Percentiles rank a stretch among this genome's conserved stretches.
Evolutionary conservation across 2,329 filamentous ascomycete species (phyloP).

Genomic region (Chrysosphaeria jannelii): DNA sequence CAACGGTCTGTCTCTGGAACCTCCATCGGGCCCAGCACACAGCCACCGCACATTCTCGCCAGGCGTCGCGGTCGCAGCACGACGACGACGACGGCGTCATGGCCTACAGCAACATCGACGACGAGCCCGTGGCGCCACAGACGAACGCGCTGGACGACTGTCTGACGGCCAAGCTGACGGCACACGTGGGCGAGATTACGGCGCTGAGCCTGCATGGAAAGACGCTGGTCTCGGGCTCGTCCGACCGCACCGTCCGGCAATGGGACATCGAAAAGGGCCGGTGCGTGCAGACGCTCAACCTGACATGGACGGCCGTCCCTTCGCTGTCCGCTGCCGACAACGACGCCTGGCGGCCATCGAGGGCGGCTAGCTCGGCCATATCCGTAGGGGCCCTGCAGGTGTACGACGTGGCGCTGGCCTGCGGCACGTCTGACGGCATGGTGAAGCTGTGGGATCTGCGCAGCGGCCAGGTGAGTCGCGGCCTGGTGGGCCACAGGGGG

Average conservation of each 20-base stretch:
- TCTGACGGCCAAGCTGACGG: conserved; percentile 59
- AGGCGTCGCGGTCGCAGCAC: conserved; percentile 25
- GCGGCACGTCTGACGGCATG: conserved; percentile 92
- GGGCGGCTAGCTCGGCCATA: conserved; percentile 47
- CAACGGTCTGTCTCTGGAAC: conserved; percentile 86
- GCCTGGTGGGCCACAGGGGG: conserved; percentile 80
- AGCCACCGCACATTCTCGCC: conserved; percentile 19
- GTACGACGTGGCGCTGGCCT: conserved; percentile 83
- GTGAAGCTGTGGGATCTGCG: conserved; percentile 88
- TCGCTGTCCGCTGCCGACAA: conserved; percentile 41
- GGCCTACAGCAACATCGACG: conserved; percentile 41
- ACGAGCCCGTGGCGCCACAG: conserved; percentile 35
- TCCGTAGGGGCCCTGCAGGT: conserved; percentile 89
- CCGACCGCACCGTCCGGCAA: conserved; percentile 88
- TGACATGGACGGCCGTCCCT: conserved; percentile 91
- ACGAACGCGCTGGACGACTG: conserved; percentile 70
- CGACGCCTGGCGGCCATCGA: conserved; percentile 44
- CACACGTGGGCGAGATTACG: conserved; percentile 83
- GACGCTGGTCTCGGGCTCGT: conserved; percentile 76
- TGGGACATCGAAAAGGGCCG: conserved; percentile 96
- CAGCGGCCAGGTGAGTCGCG: conserved; percentile 89
- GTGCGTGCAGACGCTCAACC: conserved; percentile 88
- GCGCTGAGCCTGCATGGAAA: conserved; percentile 74
- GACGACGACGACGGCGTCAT: conserved; percentile 30
- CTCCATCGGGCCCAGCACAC: conserved; percentile 52